Base-by-base conservation (phyloP, 108 stramenopile species). In the Nitzschia sp. region DNA sequence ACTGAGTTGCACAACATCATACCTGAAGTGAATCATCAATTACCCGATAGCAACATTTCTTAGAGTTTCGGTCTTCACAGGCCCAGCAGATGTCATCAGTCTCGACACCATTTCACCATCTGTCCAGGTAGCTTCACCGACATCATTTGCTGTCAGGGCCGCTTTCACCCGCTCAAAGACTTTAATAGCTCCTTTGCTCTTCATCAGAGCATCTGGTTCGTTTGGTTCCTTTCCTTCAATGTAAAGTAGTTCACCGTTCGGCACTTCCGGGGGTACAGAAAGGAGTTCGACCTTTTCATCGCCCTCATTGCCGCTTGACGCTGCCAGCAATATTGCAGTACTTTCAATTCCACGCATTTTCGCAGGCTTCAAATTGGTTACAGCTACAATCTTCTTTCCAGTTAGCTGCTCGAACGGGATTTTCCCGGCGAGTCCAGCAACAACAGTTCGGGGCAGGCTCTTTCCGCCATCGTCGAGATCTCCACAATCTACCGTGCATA, bases 281-380 rank as follows among this genome's bases (percentile, higher is more conserved):
- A 94, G 73, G 25, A 94, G 58, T 36, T 91, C 85, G 0, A 91
- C 90, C 22, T 64, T 82, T 45, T 90, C 85, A 28, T 80, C 80
- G 16, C 85, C 85, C 38, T 84, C 79, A n/a, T 63, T 66, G 16
- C 84, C 89, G 56, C 91, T 76, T 1, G 83, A 76, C 2, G 88
- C 93, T 8, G 87, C 89, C 2, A 94, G 61, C 27, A 94, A 77
- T 90, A 94, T 91, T 1, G 90, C 93, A 35, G 76, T 71, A 60
- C 89, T 90, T 58, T 94, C 93, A 68, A 91, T 88, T 2, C 93
- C 93, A 19, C 90, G 55, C 88, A 94, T 91, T 63, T 87, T 94
- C 11, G 93, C 86, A 29, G 90, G 90, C 63, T 94, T 94, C 68
- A 94, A 69, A 65, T 94, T 94, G 16, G 90, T 77, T 17, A 90